Conservation (phyloP, 2,329 filamentous ascomycete species). For the Talaromyces rugulosus region DNA sequence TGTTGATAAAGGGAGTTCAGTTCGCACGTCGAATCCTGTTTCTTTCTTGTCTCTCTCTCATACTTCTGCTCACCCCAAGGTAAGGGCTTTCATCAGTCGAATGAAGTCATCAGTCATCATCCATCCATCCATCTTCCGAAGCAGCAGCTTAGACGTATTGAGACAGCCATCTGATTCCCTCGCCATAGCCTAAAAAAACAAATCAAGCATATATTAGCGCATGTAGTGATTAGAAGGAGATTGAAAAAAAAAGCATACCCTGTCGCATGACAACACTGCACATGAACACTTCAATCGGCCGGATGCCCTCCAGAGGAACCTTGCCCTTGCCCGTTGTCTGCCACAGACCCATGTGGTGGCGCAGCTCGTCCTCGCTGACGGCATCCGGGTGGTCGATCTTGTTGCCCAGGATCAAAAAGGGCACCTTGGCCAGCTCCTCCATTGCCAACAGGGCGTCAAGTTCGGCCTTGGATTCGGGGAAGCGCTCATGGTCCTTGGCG, state of each 20-base stretch:
- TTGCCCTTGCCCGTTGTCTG: conserved; percentile 88
- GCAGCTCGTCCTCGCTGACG: conserved; percentile 90
- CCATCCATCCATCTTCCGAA: not conserved
- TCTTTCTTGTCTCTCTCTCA: not conserved
- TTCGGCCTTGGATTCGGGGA: conserved; percentile 92
- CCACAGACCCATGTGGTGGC: conserved; percentile 86
- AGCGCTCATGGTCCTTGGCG: conserved; percentile 93
- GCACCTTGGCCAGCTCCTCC: conserved; percentile 94
- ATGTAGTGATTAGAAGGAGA: not conserved
- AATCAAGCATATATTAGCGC: conserved; percentile 2
- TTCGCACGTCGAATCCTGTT: not conserved
- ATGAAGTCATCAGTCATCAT: not conserved
- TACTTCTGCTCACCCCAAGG: not conserved
- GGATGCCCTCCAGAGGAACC: conserved; percentile 84
- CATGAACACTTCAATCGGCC: conserved; percentile 98
- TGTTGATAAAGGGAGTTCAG: not conserved
- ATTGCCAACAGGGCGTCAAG: conserved; percentile 92
- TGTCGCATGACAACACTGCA: conserved; percentile 98
- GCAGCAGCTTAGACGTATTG: conserved; percentile 68
- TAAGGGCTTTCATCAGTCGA: not conserved
- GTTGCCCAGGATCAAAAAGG: conserved; percentile 94
- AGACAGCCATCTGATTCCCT: conserved; percentile 85
- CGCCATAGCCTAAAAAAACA: conserved; percentile 64
- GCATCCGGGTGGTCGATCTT: conserved; percentile 99
- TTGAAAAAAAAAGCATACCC: conserved; percentile 49